phyloP scores from a whole-genome alignment of 2,329 filamentous ascomycete genomes.

The Pezicula radicicola region DNA sequence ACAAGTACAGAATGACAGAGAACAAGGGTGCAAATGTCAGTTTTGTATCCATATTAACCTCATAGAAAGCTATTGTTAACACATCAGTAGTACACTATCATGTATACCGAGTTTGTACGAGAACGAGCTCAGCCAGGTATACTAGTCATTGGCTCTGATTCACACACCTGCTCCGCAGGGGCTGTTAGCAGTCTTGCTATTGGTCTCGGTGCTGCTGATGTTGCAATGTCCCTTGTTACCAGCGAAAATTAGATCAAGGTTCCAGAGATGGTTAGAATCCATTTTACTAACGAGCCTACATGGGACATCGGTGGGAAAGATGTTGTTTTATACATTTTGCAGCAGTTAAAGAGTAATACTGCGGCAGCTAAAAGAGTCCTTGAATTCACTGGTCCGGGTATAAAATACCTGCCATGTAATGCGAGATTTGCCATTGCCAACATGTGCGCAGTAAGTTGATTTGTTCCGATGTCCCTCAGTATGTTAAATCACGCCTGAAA shows the following conservation, averaged over 20 bases:
- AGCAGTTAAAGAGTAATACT: slow-evolving; percentile 42
- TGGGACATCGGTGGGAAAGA: slow-evolving; percentile 42
- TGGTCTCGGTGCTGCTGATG: slow-evolving; percentile 43
- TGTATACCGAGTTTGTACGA: slow-evolving; percentile 44
- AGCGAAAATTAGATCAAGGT: slow-evolving; percentile 45
- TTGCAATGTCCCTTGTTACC: slow-evolving; percentile 40
- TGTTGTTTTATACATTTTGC: slow-evolving; percentile 41
- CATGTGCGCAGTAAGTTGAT: slow-evolving; percentile 34
- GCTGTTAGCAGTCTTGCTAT: slow-evolving; percentile 38
- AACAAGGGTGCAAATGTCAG: slow-evolving; percentile 36
- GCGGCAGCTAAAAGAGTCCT: slow-evolving; percentile 41
- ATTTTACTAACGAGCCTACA: slow-evolving; percentile 31
- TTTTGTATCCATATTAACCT: slow-evolving; percentile 2
- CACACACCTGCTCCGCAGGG: slow-evolving; percentile 43
- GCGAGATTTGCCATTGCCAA: slow-evolving; percentile 44
- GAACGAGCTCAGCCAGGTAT: slow-evolving; percentile 41
- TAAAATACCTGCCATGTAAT: slow-evolving; percentile 36
- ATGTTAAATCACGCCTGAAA: slow-evolving; percentile 14
- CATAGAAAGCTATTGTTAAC: slow-evolving; percentile 5
- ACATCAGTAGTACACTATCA: slow-evolving; percentile 32
- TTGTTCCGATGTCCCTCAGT: background rate
- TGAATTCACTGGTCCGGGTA: slow-evolving; percentile 40
- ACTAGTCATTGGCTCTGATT: slow-evolving; percentile 40
- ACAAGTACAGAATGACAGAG: slow-evolving; percentile 41
- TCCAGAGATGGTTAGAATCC: slow-evolving; percentile 38